These are phyloP conservation scores for Fomitiporia mediterranea DNA, from an alignment of 1,284 basidiomycete species.

Conservation along the genomic window DNA sequence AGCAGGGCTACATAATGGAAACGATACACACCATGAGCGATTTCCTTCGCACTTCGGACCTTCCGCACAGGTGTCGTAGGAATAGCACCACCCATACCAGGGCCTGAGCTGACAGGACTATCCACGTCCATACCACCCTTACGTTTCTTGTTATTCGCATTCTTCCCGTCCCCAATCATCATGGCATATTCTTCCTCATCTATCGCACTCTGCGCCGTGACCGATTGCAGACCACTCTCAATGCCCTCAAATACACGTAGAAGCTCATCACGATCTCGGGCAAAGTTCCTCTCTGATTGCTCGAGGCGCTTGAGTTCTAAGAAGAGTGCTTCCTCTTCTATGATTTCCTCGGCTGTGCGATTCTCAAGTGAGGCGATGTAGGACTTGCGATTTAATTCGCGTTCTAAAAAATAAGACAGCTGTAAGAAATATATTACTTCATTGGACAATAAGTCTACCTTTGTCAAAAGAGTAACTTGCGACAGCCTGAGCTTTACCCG, in stretches of 20 bases:
- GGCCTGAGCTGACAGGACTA: constrained; percentile 23
- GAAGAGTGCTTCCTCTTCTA: constrained; percentile 95
- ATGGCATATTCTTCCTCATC: constrained; percentile 49
- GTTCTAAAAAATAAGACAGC: constrained; percentile 43
- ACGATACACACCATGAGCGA: constrained; percentile 14
- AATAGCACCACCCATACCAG: neutral
- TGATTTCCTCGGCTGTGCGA: constrained; percentile 84
- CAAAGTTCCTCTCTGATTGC: constrained; percentile 87
- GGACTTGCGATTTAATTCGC: constrained; percentile 86
- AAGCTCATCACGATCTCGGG: constrained; percentile 86
- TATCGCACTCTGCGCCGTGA: constrained; percentile 38
- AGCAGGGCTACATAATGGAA: constrained; percentile 6
- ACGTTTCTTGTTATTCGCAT: constrained; percentile 46
- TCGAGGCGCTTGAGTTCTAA: constrained; percentile 92
- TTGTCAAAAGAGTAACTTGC: constrained; percentile 80
- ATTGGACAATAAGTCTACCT: constrained; percentile 40
- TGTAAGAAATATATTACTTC: neutral
- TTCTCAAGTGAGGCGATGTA: constrained; percentile 84
- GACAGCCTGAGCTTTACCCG: constrained; percentile 62
- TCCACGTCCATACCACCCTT: constrained; percentile 37
- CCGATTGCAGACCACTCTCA: constrained; percentile 76
- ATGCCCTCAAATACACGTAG: constrained; percentile 80
- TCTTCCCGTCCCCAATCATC: constrained; percentile 34
- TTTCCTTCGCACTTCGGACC: constrained; percentile 32
- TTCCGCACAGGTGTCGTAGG: constrained; percentile 16